Evolutionary conservation across 805 yeast genomes (phyloP).

Genomic region (Teunomyces atbi): DNA sequence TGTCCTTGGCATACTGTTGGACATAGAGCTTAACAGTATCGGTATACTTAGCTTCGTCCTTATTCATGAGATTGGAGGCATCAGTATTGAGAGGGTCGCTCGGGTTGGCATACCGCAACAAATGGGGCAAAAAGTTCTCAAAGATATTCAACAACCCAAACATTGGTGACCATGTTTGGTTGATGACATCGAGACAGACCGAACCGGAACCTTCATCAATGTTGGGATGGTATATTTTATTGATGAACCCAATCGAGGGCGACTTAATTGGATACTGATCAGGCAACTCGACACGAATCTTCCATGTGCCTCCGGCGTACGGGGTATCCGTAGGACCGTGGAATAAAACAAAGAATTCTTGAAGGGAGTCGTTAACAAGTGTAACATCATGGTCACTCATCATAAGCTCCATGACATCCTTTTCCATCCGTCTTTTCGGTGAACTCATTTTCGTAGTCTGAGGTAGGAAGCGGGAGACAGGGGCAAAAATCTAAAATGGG

Average conservation of each 20-base stretch:
- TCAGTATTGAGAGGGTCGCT: conserved; percentile 90
- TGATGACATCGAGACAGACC: conserved; percentile 93
- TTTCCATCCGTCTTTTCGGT: conserved; percentile 79
- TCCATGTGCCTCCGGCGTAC: conserved; percentile 88
- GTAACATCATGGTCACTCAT: conserved; percentile 92
- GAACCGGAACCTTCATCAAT: conserved; percentile 89
- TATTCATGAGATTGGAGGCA: conserved; percentile 76
- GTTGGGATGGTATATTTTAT: conserved; percentile 92
- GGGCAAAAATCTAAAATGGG: background rate
- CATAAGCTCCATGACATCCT: conserved; percentile 94
- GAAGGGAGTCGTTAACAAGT: conserved; percentile 71
- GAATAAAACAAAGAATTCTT: conserved; percentile 82
- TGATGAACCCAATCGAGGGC: conserved; percentile 92
- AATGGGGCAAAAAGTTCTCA: conserved; percentile 90
- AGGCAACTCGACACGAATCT: conserved; percentile 87
- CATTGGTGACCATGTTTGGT: conserved; percentile 98
- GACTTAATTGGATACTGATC: conserved; percentile 94
- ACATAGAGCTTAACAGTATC: conserved; percentile 74
- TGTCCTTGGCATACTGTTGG: conserved; percentile 51
- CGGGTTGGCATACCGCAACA: conserved; percentile 89
- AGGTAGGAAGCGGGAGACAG: background rate
- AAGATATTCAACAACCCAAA: conserved; percentile 88
- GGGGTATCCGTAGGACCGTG: conserved; percentile 82
- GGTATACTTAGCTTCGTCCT: conserved; percentile 64
- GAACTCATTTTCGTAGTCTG: conserved; percentile 26